A percentile compares a stretch with the other conserved stretches of the same genome.
phyloP scores from a whole-genome alignment of 495 filamentous ascomycete genomes.

The Baudoinia panamericana region DNA sequence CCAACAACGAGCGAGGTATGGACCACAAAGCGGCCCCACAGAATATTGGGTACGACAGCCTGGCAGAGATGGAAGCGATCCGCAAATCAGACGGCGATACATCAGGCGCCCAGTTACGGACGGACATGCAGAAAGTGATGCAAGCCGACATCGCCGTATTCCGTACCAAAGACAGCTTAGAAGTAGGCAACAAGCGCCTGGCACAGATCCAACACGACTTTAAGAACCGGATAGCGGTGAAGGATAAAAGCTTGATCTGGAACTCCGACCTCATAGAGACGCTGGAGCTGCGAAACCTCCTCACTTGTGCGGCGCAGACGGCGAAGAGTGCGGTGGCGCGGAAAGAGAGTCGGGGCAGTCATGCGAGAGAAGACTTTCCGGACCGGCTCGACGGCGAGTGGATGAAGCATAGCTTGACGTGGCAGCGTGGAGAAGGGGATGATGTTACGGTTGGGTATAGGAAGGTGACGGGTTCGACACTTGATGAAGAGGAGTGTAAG shows the following conservation, averaged over 20 bases:
- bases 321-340: constrained; percentile 72
- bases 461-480: constrained; percentile 57
- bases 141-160: constrained; percentile 94
- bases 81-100: constrained; percentile 74
- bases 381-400: constrained; percentile 86
- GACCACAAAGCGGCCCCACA: constrained; percentile 61
- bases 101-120: constrained; percentile 71
- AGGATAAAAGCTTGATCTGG: constrained; percentile 99
- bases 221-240: constrained; percentile 66
- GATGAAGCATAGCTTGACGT: constrained; percentile 97
- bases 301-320: constrained; percentile 93
- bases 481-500: constrained; percentile 85
- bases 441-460: constrained; percentile 67
- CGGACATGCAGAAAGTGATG: constrained; percentile 96
- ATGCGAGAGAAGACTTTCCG: constrained; percentile 89
- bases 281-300: constrained; percentile 78
- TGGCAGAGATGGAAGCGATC: constrained; percentile 72
- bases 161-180: constrained; percentile 80
- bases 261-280: constrained; percentile 95
- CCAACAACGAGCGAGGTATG: constrained; percentile 69
- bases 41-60: constrained; percentile 75
- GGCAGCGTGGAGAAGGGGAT: constrained; percentile 78
- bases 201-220: constrained; percentile 68
- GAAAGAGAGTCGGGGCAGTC: constrained; percentile 88
- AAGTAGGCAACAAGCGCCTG: constrained; percentile 74